Percentiles rank a stretch among this genome's conserved stretches.
Evolutionary conservation across 352 stramenopile genomes (phyloP).

Genomic region (Phytopythium chamaehyphon): DNA sequence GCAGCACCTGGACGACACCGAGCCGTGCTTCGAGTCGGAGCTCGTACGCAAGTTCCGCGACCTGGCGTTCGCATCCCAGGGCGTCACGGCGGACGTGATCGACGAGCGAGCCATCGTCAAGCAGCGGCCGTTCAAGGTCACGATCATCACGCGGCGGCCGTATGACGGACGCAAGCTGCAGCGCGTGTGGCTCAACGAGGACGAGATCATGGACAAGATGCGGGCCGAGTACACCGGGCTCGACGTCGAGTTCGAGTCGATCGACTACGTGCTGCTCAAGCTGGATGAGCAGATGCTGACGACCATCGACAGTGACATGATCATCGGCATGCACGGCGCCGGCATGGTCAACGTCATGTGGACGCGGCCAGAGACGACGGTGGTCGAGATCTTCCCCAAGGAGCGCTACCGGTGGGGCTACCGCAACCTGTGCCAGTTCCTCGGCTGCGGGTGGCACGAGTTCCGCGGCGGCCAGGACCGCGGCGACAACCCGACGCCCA

Average conservation of each 20-base stretch:
- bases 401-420: conserved; percentile 55
- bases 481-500: conserved; percentile 22
- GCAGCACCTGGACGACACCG: conserved; percentile 59
- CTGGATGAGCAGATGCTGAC: conserved; percentile 58
- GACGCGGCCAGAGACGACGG: conserved; percentile 35
- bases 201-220: conserved; percentile 44
- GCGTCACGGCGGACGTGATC: conserved; percentile 5
- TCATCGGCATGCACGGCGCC: conserved; percentile 81
- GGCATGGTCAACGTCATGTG: conserved; percentile 75
- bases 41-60: conserved; percentile 50
- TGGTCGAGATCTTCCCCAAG: conserved; percentile 75
- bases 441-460: conserved; percentile 62
- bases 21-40: conserved; percentile 50
- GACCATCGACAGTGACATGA: conserved; percentile 60
- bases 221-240: conserved; percentile 24
- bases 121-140: conserved; percentile 21
- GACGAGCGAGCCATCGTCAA: not conserved
- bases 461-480: conserved; percentile 44
- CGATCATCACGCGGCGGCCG: conserved; percentile 48
- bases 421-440: conserved; percentile 73
- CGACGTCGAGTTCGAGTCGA: conserved; percentile 34
- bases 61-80: conserved; percentile 20
- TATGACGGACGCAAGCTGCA: conserved; percentile 45
- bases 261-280: conserved; percentile 63
- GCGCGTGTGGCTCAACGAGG: conserved; percentile 66